Base-by-base conservation (phyloP, 768 basidiomycete species). In the Lyophyllum semitale region DNA sequence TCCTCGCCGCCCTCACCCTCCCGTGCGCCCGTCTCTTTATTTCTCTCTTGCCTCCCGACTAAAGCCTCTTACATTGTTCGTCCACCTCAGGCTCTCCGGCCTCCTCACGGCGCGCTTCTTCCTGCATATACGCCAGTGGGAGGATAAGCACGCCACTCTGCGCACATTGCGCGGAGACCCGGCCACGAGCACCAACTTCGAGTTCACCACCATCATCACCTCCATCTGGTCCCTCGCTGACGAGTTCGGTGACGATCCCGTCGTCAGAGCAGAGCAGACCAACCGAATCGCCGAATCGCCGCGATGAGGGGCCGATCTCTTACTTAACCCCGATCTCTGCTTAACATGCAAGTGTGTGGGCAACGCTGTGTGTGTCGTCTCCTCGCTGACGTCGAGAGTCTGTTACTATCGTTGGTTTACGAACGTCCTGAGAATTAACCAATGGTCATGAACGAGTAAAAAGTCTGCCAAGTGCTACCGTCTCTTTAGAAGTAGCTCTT, bases 1-100 rank as follows among this genome's bases (percentile, higher is more conserved):
- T 66, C 12, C 58, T 63, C 4, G 63, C 63, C 27, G 67, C 65
- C 1, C 54, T 65, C 20, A 63, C 59, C 7, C 56, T 65, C 9
- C 67, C 67, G 67, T 68, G 42, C 26, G 65, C 38, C 33, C 54
- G 23, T 37, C 13, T 27, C 43, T n/a, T 51, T 26, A 18, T 2
- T 30, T 25, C 5, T 52, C 37, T 22, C 41, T 4, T 48, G 20
- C 25, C n/a, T n/a, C n/a, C n/a, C n/a, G n/a, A n/a, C n/a, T n/a
- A 8, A 23, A 3, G 7, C 15, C 48, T n/a, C 4, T 15, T 23
- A 38, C 7, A 18, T 42, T 27, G 37, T 33, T 13, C 25, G 23
- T 23, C 22, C 20, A 4, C 23, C 22, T 23, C 18, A 59, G 58
- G 20, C 32, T 59, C 13, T 54, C 58, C 7, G 48, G 58, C 13